Evolutionary conservation across 75 land plant species (phyloP), one percentile per base, ranked within the genome.

Genomic region (Sequoiadendron giganteum): DNA sequence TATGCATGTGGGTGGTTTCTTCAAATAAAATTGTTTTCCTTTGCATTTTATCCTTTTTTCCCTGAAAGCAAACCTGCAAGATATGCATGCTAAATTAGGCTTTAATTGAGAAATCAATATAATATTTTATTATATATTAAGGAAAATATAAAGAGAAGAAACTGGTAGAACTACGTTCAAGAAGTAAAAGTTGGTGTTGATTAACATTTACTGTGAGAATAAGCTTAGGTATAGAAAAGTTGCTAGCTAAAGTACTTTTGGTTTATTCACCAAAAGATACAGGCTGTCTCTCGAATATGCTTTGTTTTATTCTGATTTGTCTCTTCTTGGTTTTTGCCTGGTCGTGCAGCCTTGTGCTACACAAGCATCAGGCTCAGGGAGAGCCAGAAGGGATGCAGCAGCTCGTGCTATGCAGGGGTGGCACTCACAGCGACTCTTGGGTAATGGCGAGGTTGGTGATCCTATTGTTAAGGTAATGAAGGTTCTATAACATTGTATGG

Each of bases 351-450:
- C 58, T 43, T 87, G 86, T 85, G 82, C 85, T 49, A 90, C 84
- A 65, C 92, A 92, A 86, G 90, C 90, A 42, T 84, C 95, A 52
- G 95, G 94, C 80, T 92, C 97, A 78, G 99, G 98, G n/a, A 94
- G 99, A 88, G 97, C 96, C 21, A 91, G 98, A 80, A 89, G 99
- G 82, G 99, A 98, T 94, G 94, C 99, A 84, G 99, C 99, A 56
- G 93, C 98, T 76, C 96, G 99, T 47, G 98, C 99, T 36, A 98
- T 98, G 99, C 97, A 96, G 89, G 98, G 96, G 56, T 98, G 99
- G 99, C 98, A 98, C 86, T 89, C 96, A 40, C 96, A 93, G 85
- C 93, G 95, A 21, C 90, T 89, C 30, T 89, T 92, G 88, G 93
- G 94, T 52, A 92, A 92, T 91, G 99, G 95, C 84, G 97, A 97